These are phyloP conservation scores for Melocanna baccifera DNA, from an alignment of 176 grass and related monocot species.

Conservation along the genomic window DNA sequence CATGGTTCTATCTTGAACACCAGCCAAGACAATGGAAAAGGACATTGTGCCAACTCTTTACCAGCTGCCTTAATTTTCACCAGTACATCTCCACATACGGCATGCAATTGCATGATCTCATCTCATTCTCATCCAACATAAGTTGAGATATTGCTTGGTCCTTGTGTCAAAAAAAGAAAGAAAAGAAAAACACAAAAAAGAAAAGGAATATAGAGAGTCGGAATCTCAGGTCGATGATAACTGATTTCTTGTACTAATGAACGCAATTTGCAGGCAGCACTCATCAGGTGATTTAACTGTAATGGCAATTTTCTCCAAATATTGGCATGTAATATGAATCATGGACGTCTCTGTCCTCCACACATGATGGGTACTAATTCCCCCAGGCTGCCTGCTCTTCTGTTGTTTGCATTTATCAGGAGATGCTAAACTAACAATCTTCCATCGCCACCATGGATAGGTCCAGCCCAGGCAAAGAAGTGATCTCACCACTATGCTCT, in stretches of 20 bases:
- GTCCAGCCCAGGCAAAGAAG: not conserved
- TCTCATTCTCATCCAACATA: not conserved
- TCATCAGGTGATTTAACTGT: not conserved
- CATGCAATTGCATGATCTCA: not conserved
- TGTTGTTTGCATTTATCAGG: slow-evolving; percentile 17
- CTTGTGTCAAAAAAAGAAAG: not conserved
- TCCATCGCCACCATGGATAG: not conserved
- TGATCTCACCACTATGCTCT: not conserved
- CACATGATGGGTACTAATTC: not conserved
- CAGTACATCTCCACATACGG: not conserved
- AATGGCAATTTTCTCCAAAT: not conserved
- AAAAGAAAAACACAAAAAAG: no score
- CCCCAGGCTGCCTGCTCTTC: slow-evolving; percentile 2
- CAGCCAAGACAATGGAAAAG: not conserved
- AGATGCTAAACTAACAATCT: slow-evolving; percentile 4
- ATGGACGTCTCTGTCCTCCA: not conserved
- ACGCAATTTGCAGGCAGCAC: not conserved
- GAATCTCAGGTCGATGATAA: not conserved
- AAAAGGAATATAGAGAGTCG: not conserved
- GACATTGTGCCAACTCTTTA: slow-evolving; percentile 2
- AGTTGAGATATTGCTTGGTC: not conserved
- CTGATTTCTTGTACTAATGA: not conserved
- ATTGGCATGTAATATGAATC: not conserved
- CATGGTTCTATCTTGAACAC: not conserved
- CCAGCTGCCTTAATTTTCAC: not conserved